Base-by-base conservation (phyloP, 2,329 filamentous ascomycete species). In the Colletotrichum sp. region DNA sequence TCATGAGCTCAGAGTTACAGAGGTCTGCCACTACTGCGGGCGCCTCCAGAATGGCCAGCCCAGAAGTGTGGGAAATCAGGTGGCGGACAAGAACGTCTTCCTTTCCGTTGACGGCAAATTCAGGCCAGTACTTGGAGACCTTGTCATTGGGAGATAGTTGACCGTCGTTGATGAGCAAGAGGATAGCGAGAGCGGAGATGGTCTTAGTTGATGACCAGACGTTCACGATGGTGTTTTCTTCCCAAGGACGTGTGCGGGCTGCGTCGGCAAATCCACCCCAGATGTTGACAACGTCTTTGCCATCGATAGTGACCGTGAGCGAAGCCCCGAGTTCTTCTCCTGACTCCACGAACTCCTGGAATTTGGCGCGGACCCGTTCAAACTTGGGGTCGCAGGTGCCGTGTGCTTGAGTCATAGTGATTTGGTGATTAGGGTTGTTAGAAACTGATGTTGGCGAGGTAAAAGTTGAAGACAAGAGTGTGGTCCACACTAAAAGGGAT, bases 301-400 rank as follows among this genome's bases (percentile, higher is more conserved):
- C 87, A 64, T 84, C 80, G 13, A 87, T 78, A 69, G 82, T 86
- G 61, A 89, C 82, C 26, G 79, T 82, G 24, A 89, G 79, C 1
- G 85, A 87, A n/a, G 86, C 87, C 4, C 88, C 88, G 7, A 88
- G 69, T 60, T 90, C 87, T 4, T 84, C 79, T 21, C 82, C 86
- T 1, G 80, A 82, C 12, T 80, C 77, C n/a, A 90, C 60, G 28
- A 81, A 81, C 5, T 82, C 43, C 34, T 84, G 78, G 14, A 89
- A 75, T 4, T 84, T 76, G 2, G 82, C 77, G 12, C 82, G 81
- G 26, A 89, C 78, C 0, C 80, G 66, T 0, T 81, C 74, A 78
- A 89, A 89, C 18, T 79, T 79, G 8, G 82, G 76, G 28, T 87
- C 82, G 57, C 81, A 84, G 7, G 80, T 72, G 4, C 87, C 87